These are phyloP conservation scores for Mycena olivaceomarginata DNA, from an alignment of 768 basidiomycete species.

Conservation along the genomic window DNA sequence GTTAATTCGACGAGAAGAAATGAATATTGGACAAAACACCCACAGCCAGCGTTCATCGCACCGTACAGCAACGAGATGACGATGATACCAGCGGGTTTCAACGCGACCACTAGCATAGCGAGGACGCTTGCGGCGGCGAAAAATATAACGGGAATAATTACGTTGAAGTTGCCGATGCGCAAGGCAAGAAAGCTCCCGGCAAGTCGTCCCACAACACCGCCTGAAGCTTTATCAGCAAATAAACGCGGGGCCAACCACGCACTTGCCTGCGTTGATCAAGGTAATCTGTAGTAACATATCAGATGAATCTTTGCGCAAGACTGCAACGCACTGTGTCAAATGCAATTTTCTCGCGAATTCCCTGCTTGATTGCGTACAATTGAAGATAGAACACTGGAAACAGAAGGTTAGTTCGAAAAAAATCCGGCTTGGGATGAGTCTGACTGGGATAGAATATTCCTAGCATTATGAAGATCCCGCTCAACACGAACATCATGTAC, in stretches of 20 bases:
- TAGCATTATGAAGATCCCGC: conserved; percentile 34
- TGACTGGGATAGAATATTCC: conserved; percentile 36
- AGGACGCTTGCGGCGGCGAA: conserved; percentile 20
- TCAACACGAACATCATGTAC: conserved; percentile 31
- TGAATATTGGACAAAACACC: background rate
- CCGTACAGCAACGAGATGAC: conserved; percentile 33
- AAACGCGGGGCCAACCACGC: background rate
- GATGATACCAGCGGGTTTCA: conserved; percentile 12
- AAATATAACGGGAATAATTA: conserved; percentile 30
- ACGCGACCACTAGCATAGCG: conserved; percentile 16
- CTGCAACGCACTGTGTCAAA: conserved; percentile 32
- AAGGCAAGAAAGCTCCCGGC: conserved; percentile 24
- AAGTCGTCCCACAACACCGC: conserved; percentile 26
- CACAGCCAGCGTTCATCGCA: conserved; percentile 35
- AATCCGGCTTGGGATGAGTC: background rate
- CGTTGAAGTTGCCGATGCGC: conserved; percentile 33
- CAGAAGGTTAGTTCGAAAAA: background rate
- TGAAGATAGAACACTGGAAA: conserved; percentile 38
- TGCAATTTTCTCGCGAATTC: conserved; percentile 26
- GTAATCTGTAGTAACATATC: conserved; percentile 7
- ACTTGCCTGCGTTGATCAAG: conserved; percentile 29
- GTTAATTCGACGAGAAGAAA: background rate
- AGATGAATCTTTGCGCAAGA: no score
- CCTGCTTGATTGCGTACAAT: conserved; percentile 30
- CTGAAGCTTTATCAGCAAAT: background rate